Conservation (phyloP, 192 early-diverging fungal species). For the Backusella macrospora region DNA sequence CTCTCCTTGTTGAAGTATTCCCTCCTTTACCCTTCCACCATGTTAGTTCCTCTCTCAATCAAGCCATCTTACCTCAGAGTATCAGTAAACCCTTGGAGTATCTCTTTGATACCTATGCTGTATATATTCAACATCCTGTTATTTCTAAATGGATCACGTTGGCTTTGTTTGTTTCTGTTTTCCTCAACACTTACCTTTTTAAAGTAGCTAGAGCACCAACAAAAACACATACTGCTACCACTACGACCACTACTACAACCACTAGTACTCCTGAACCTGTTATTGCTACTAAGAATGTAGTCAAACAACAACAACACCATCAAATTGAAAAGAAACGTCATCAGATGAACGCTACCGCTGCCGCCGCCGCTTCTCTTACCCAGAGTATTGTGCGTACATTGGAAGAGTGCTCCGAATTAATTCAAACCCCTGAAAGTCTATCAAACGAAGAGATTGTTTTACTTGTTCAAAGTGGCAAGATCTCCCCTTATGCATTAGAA, state of each 20-base stretch:
- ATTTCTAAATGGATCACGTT: constrained; percentile 59
- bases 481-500: constrained; percentile 87
- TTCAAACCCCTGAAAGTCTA: constrained; percentile 50
- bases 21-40: constrained; percentile 55
- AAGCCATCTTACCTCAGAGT: constrained; percentile 6
- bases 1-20: constrained; percentile 55
- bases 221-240: not conserved
- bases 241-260: not conserved
- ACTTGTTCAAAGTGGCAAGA: constrained; percentile 70
- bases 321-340: not conserved
- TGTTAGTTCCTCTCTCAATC: not conserved
- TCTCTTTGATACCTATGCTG: constrained; percentile 51
- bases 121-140: constrained; percentile 62
- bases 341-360: not conserved
- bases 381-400: constrained; percentile 37
- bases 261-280: not conserved
- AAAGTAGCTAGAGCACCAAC: constrained; percentile 60
- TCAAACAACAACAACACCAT: not conserved
- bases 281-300: not conserved
- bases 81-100: constrained; percentile 38
- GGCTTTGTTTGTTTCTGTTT: constrained; percentile 51
- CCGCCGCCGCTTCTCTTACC: not conserved
- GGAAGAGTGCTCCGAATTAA: constrained; percentile 47
- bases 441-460: constrained; percentile 76
- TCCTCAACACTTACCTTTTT: constrained; percentile 63